phyloP scores from a whole-genome alignment of 2,329 filamentous ascomycete genomes.

The Trichoderma koningiopsis region DNA sequence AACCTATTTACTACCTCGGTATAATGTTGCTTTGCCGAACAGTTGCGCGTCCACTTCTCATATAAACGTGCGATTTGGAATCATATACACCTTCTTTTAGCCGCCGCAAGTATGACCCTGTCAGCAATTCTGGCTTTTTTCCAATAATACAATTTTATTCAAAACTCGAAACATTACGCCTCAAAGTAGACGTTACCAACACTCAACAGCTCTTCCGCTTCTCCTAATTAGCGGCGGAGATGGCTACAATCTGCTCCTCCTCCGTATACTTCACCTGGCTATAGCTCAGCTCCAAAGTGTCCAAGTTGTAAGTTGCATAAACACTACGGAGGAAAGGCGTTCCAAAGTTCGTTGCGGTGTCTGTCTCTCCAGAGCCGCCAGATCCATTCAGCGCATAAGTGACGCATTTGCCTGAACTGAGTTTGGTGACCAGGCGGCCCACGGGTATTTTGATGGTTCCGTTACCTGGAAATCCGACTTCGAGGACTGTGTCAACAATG shows the following conservation, averaged over 20 bases:
- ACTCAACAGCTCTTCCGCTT: too few species aligned
- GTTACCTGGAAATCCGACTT: constrained; percentile 4
- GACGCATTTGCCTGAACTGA: constrained; percentile 1
- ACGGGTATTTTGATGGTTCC: constrained; percentile 4
- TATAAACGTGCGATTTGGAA: too few species aligned
- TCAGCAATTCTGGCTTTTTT: too few species aligned
- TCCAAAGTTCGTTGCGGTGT: background rate
- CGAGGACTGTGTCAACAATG: background rate
- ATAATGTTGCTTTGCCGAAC: background rate
- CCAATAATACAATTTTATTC: too few species aligned
- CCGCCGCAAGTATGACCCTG: too few species aligned
- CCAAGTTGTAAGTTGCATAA: constrained; percentile 15
- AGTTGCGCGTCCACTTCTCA: too few species aligned
- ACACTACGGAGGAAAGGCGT: constrained; percentile 1
- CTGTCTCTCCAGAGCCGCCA: background rate
- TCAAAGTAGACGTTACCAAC: too few species aligned
- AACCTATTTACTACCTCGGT: background rate
- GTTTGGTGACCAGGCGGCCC: background rate
- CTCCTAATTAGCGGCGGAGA: background rate
- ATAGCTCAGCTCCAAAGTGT: background rate
- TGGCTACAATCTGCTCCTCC: constrained; percentile 5
- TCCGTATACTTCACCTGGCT: constrained; percentile 15
- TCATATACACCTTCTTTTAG: too few species aligned
- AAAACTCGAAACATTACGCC: too few species aligned
- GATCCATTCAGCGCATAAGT: background rate